Conservation (phyloP, 2,329 filamentous ascomycete species). For the Colletotrichum paranaense region DNA sequence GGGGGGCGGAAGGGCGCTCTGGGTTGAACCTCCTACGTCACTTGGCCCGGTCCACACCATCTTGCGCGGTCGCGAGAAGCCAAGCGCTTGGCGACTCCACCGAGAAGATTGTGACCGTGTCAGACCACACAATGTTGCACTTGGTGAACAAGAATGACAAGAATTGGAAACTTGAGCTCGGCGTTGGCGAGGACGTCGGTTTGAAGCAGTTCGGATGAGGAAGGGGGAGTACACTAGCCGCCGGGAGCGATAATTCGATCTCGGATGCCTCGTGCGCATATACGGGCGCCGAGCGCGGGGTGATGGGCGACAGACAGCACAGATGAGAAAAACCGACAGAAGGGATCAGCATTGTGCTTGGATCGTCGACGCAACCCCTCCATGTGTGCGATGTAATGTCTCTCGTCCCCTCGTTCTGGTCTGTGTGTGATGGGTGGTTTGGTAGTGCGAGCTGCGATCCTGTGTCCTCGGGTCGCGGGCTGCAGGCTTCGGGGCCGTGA, state of each 20-base stretch:
- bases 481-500: background rate
- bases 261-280: background rate
- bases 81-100: conserved; percentile 34
- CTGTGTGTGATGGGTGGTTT: conserved; percentile 1
- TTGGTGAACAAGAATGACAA: background rate
- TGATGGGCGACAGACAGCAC: conserved; percentile 10
- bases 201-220: background rate
- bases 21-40: conserved; percentile 31
- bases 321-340: conserved; percentile 24
- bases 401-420: conserved; percentile 3
- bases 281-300: conserved; percentile 1
- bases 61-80: conserved; percentile 30
- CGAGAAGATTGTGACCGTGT: conserved; percentile 23
- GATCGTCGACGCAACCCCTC: conserved; percentile 23
- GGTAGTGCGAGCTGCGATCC: background rate
- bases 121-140: conserved; percentile 15
- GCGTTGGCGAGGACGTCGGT: background rate
- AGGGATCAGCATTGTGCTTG: conserved; percentile 31
- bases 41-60: conserved; percentile 32
- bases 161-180: background rate
- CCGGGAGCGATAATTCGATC: conserved; percentile 15
- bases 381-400: background rate
- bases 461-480: background rate
- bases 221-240: background rate
- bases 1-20: conserved; percentile 6